phyloP scores from a whole-genome alignment of 2,329 filamentous ascomycete genomes.

The Alternaria ethzedia region DNA sequence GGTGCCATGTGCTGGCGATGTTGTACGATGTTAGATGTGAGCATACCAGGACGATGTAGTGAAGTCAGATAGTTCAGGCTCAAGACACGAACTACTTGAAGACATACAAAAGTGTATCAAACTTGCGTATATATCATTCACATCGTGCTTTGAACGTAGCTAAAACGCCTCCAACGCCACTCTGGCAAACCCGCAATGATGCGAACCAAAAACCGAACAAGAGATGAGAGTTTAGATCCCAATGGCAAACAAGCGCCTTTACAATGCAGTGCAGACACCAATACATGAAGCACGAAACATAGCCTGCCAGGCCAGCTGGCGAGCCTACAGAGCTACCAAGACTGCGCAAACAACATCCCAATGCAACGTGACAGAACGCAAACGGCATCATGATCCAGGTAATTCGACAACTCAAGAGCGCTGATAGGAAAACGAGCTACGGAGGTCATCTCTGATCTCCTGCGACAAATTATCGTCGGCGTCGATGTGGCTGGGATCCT shows the following conservation, averaged over 20 bases:
- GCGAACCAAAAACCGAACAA: background rate
- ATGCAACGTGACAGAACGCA: slow-evolving; percentile 7
- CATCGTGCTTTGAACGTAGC: background rate
- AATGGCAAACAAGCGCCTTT: background rate
- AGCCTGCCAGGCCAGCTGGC: background rate
- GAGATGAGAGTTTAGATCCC: background rate
- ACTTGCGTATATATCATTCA: background rate
- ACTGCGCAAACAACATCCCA: slow-evolving; percentile 14
- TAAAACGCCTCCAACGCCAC: background rate
- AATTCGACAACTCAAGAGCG: slow-evolving; percentile 7
- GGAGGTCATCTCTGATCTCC: slow-evolving; percentile 18
- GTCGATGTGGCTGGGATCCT: slow-evolving; percentile 10
- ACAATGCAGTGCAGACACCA: background rate
- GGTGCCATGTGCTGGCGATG: background rate
- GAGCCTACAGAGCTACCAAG: background rate
- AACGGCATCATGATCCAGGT: background rate
- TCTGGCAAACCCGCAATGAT: background rate
- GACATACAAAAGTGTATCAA: background rate
- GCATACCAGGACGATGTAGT: background rate
- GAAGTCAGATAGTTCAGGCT: background rate
- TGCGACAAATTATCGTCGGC: slow-evolving; percentile 17
- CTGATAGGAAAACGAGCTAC: slow-evolving; percentile 25
- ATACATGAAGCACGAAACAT: background rate
- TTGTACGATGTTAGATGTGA: background rate
- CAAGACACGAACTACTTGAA: background rate